Base-by-base conservation (phyloP, 441 rosid genomes). In the Kokia cookei region DNA sequence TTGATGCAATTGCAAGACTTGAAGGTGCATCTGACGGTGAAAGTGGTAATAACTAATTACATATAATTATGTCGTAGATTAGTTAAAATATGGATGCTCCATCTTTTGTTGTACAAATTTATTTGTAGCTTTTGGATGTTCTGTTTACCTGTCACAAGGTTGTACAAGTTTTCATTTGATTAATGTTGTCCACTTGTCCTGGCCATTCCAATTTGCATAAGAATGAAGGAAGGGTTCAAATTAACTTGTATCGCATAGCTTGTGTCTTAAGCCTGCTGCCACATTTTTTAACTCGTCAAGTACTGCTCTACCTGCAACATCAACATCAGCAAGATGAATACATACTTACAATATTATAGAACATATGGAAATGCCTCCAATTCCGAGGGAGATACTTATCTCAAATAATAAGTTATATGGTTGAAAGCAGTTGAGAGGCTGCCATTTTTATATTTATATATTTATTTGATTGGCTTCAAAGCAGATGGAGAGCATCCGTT, bases 21-120 rank as follows among this genome's bases (percentile, higher is more conserved):
- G 98, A 92, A 84, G 98, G 87, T 80, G 96, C 96, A 65, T 94
- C 98, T 82, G 99, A 94, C 47, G 96, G 93, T 77, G 98, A 93
- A 89, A 96, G 98, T 72, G 99, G 97, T 90, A 93, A 93, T 89
- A 88, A 86, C 86, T 91, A 82, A 91, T 81, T 86, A 73, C 84
- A 83, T 73, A 77, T 79, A 75, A 82, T 81, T 79, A 70, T 81
- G 85, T 78, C 75, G 71, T 77, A 76, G 80, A 61, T 19, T 71
- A 80, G 65, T 77, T 81, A 75, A 65, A 53, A 65, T 63, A 48
- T 75, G 77, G 76, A 79, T 45, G 45, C 66, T 7, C 60, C 15
- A 75, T 60, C 74, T 64, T 68, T 67, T 78, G 81, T 67, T 81
- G 89, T 84, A 84, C 68, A 79, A 63, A 63, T 77, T 62, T 58